Evolutionary conservation across 768 basidiomycete genomes (phyloP).

Genomic region (Boletus vinaceobasis): DNA sequence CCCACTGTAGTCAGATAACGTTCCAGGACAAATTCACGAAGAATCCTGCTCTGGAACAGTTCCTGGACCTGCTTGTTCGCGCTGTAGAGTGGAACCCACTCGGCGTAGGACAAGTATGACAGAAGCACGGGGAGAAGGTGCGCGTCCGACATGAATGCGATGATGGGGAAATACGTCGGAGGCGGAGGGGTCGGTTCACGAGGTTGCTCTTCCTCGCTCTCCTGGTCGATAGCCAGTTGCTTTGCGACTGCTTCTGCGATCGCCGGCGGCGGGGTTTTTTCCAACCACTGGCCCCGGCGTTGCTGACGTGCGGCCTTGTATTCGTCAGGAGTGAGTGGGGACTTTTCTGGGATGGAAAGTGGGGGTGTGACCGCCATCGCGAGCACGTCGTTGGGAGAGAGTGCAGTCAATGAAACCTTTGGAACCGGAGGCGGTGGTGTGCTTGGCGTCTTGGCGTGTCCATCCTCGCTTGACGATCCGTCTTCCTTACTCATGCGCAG

Average conservation of each 20-base stretch:
- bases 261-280: conserved; percentile 36
- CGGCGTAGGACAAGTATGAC: conserved; percentile 63
- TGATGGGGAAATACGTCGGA: conserved; percentile 47
- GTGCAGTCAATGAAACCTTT: background rate
- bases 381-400: background rate
- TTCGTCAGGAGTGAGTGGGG: conserved; percentile 32
- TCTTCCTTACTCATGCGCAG: conserved; percentile 3
- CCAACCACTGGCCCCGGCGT: conserved; percentile 39
- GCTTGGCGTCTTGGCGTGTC: background rate
- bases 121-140: conserved; percentile 54
- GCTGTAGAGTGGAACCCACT: conserved; percentile 63
- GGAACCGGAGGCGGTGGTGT: background rate
- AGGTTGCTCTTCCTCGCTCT: conserved; percentile 10
- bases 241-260: conserved; percentile 32
- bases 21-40: conserved; percentile 67
- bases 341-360: background rate
- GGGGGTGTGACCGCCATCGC: background rate
- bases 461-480: conserved; percentile 6
- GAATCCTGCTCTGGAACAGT: conserved; percentile 45
- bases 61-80: conserved; percentile 53
- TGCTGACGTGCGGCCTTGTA: conserved; percentile 40
- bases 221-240: conserved; percentile 16
- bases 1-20: conserved; percentile 69
- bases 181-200: conserved; percentile 23
- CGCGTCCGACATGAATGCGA: conserved; percentile 51